These are phyloP conservation scores for Cytospora chrysosperma DNA, from an alignment of 2,329 filamentous ascomycete species.

Conservation along the genomic window DNA sequence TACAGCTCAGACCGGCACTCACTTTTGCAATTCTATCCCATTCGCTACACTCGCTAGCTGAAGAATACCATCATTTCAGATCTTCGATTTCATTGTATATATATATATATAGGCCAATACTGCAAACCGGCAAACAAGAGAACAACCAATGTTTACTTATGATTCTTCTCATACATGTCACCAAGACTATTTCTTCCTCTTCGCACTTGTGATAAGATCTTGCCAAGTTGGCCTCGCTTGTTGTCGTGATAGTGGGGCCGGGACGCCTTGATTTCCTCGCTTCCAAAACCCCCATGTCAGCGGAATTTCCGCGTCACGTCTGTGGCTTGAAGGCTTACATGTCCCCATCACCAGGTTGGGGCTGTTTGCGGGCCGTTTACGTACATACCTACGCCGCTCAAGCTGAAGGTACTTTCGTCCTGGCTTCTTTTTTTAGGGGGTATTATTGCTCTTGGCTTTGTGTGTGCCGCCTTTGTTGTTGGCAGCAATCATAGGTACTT, in stretches of 20 bases:
- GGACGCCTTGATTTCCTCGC: background rate
- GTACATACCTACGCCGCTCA: too few relatives aligned
- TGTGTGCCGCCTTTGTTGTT: background rate
- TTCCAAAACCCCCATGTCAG: background rate
- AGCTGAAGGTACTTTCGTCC: background rate
- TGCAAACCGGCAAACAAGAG: background rate
- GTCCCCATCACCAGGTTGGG: constrained; percentile 12
- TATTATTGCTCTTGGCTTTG: too few relatives aligned
- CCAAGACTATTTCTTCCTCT: background rate
- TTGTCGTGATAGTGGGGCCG: background rate
- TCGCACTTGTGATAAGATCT: background rate
- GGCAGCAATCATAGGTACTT: too few relatives aligned
- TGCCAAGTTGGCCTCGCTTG: background rate
- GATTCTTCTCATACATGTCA: background rate
- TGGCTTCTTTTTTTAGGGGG: background rate
- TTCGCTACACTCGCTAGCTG: constrained; percentile 22
- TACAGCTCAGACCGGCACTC: constrained; percentile 9
- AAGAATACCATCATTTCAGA: constrained; percentile 1
- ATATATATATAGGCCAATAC: background rate
- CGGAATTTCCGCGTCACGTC: constrained; percentile 14
- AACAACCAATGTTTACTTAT: background rate
- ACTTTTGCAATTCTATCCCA: constrained; percentile 7
- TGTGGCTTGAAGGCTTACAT: background rate
- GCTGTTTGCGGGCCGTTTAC: background rate
- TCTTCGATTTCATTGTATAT: constrained; percentile 19